These are phyloP conservation scores for Aspergillus hancockii DNA, from an alignment of 495 filamentous ascomycete species.

Conservation along the genomic window DNA sequence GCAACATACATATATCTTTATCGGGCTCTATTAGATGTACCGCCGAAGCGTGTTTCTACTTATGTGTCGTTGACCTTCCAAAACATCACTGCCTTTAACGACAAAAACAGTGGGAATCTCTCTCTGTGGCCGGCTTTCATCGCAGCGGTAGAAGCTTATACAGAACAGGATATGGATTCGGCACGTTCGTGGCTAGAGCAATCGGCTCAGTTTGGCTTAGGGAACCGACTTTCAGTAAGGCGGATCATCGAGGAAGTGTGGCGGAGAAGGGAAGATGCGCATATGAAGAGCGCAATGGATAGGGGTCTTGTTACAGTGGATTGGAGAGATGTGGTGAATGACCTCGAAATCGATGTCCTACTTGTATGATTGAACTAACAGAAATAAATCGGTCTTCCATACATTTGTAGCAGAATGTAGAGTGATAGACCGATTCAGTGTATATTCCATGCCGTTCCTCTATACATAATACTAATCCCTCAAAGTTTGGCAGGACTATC, in stretches of 20 bases:
- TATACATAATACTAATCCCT: no score
- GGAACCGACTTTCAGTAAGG: constrained; percentile 14
- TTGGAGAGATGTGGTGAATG: constrained; percentile 19
- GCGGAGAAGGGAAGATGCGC: constrained; percentile 10
- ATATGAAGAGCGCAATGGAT: constrained; percentile 4
- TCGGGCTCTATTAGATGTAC: constrained; percentile 12
- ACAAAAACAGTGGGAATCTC: constrained; percentile 12
- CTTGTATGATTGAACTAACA: constrained; percentile 3
- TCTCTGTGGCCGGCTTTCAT: constrained; percentile 26
- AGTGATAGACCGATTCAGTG: no score
- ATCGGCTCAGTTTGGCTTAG: constrained; percentile 15
- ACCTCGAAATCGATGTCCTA: constrained; percentile 22
- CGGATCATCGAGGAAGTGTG: constrained; percentile 20
- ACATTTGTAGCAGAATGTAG: no score
- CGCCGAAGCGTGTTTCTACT: constrained; percentile 13
- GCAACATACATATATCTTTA: constrained; percentile 23
- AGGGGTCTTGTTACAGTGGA: constrained; percentile 16
- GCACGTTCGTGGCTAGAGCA: constrained; percentile 12
- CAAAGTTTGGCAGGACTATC: not conserved
- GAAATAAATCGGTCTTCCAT: constrained; percentile 6
- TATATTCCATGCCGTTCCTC: no score
- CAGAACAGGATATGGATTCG: constrained; percentile 10
- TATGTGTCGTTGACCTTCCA: constrained; percentile 19
- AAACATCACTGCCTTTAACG: constrained; percentile 14
- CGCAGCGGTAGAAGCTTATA: constrained; percentile 21